Evolutionary conservation across 331 rosid species (phyloP).

Genomic region (Telfairia occidentalis): DNA sequence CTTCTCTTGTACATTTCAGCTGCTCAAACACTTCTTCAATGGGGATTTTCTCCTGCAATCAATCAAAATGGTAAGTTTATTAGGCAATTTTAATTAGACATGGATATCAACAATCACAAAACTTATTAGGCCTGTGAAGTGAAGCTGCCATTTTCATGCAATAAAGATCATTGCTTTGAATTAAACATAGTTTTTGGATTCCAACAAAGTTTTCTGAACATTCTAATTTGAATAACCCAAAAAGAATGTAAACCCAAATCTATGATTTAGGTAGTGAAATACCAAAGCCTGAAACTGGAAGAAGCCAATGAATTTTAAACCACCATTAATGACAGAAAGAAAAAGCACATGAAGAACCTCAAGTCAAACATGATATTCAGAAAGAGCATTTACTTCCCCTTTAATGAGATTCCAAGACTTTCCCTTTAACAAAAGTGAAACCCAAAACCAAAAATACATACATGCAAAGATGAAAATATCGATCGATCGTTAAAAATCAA

Average conservation of each 20-base stretch:
- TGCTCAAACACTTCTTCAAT: constrained; percentile 88
- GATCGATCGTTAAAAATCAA: too few species aligned
- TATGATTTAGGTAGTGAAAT: not conserved
- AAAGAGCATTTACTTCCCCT: not conserved
- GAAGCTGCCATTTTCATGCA: not conserved
- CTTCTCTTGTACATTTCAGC: constrained; percentile 80
- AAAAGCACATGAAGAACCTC: not conserved
- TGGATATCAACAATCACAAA: too few species aligned
- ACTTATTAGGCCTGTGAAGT: not conserved
- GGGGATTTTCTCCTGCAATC: constrained; percentile 77
- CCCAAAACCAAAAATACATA: not conserved
- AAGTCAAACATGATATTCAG: not conserved
- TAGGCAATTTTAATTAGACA: too few species aligned
- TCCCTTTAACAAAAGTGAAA: not conserved
- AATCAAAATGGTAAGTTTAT: not conserved
- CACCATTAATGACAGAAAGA: not conserved
- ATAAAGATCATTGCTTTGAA: not conserved
- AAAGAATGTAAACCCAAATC: not conserved
- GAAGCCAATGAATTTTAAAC: not conserved
- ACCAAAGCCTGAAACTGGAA: too few species aligned
- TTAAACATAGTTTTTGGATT: not conserved
- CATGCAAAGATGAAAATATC: too few species aligned
- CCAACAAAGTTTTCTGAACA: not conserved
- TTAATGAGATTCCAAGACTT: not conserved
- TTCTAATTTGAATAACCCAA: not conserved